These are phyloP conservation scores for Dioscorea zingiberensis DNA, from an alignment of 106 monocot genomes.

Conservation along the genomic window DNA sequence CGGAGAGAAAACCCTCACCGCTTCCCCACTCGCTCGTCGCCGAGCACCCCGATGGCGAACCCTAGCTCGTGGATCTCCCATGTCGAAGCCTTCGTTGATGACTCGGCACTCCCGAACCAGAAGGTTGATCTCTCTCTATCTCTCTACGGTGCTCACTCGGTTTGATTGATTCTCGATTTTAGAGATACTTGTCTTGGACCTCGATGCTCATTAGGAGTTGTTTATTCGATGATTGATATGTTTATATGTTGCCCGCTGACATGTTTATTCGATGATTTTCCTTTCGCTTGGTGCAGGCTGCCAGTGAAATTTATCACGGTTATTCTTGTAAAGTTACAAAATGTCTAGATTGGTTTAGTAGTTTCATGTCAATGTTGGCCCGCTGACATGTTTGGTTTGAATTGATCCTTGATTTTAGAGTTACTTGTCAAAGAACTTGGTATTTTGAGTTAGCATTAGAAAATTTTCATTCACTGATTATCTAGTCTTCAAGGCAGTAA, in stretches of 20 bases:
- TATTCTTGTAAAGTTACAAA: too few relatives aligned
- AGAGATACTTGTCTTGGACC: background rate
- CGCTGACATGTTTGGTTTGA: too few relatives aligned
- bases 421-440: too few relatives aligned
- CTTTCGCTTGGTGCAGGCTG: background rate
- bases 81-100: conserved; percentile 68
- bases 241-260: background rate
- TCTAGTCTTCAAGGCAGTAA: too few relatives aligned
- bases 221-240: background rate
- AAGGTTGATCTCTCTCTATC: conserved; percentile 24
- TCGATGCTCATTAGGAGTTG: background rate
- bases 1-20: too few relatives aligned
- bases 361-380: too few relatives aligned
- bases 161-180: background rate
- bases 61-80: conserved; percentile 43
- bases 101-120: conserved; percentile 23
- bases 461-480: too few relatives aligned
- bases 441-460: too few relatives aligned
- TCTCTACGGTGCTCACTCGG: background rate
- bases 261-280: background rate
- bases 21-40: background rate
- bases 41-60: conserved; percentile 40
- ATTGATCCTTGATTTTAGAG: too few relatives aligned
- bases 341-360: too few relatives aligned
- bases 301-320: too few relatives aligned